Evolutionary conservation across 1,284 basidiomycete genomes (phyloP), one percentile per base, ranked within the genome.

Genomic region (Trichosporon coremiiforme): DNA sequence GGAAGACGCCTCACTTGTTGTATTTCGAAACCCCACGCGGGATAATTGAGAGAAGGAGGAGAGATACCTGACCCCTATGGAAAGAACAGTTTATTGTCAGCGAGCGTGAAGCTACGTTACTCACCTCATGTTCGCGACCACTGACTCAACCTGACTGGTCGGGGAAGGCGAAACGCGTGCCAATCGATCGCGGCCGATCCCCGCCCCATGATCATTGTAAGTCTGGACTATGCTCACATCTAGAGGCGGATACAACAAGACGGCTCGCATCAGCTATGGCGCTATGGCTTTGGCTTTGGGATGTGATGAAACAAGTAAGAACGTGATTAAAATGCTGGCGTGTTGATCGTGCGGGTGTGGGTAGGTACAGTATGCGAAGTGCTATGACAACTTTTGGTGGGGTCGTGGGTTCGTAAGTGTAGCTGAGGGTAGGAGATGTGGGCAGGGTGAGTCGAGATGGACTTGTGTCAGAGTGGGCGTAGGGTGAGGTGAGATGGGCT

Each of bases 231-330:
- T 35, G 33, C 33, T 35, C 33, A 35, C 9, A 35, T 35, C 33
- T 35, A 35, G 33, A 35, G 6, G 47, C 20, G 9, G 50, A 53
- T 53, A 53, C 50, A 53, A 53, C 50, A 53, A 25, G 50, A 53
- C 20, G 45, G 50, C 50, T 53, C 50, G 22, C 50, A 53, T 53
- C 50, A 22, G 22, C 50, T 53, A 53, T 25, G 50, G 22, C 47
- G 17, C 47, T n/a, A 50, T 50, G 47, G 47, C n/a, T 50, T 53
- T 53, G 50, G 1, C n/a, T 50, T 53, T 53, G 50, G 1, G 50
- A 35, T 53, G 50, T n/a, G 41, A n/a, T 45, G 41, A 12, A 45
- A 45, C 41, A 45, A 15, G 41, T 53, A 53, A 20, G 50, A 25
- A 22, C 20, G 45, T 47, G 45, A 47, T 53, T 22, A 53, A 53